phyloP scores from a whole-genome alignment of 805 yeast species.

The Scheffersomyces coipomensis region DNA sequence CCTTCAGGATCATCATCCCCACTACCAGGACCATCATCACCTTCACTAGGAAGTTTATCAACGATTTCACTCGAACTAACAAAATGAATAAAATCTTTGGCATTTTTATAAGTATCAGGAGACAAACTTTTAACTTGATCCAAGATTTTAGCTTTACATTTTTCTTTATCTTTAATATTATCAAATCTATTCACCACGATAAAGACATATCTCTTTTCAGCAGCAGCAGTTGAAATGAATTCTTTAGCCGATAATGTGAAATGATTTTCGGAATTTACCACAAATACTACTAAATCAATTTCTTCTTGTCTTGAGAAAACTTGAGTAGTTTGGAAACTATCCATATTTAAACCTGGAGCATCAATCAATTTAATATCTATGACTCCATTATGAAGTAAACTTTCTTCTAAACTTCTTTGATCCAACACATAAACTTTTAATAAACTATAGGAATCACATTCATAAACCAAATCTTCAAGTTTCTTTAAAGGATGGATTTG shows the following conservation, averaged over 20 bases:
- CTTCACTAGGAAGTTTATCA: slow-evolving; percentile 32
- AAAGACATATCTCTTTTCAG: slow-evolving; percentile 87
- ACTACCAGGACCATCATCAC: slow-evolving; percentile 27
- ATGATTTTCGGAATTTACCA: slow-evolving; percentile 94
- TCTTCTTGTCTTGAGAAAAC: slow-evolving; percentile 96
- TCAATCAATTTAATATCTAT: slow-evolving; percentile 91
- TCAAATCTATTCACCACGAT: slow-evolving; percentile 94
- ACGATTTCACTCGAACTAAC: slow-evolving; percentile 63
- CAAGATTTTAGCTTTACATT: slow-evolving; percentile 73
- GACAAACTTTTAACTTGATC: slow-evolving; percentile 83
- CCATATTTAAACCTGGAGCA: slow-evolving; percentile 96
- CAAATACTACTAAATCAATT: slow-evolving; percentile 93
- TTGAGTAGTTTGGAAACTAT: slow-evolving; percentile 90
- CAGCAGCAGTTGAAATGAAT: slow-evolving; percentile 85
- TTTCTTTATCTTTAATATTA: slow-evolving; percentile 73
- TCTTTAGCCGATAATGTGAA: slow-evolving; percentile 93
- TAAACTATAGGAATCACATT: slow-evolving; percentile 67
- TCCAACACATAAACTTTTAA: slow-evolving; percentile 84
- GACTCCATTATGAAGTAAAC: slow-evolving; percentile 82
- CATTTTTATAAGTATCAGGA: slow-evolving; percentile 87
- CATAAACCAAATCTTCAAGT: slow-evolving; percentile 68
- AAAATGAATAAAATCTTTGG: slow-evolving; percentile 91
- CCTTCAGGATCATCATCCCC: slow-evolving; percentile 28
- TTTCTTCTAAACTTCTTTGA: slow-evolving; percentile 60
- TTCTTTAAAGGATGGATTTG: slow-evolving; percentile 51